Evolutionary conservation across 495 filamentous ascomycete species (phyloP).

Genomic region (Penicillium argentinense): DNA sequence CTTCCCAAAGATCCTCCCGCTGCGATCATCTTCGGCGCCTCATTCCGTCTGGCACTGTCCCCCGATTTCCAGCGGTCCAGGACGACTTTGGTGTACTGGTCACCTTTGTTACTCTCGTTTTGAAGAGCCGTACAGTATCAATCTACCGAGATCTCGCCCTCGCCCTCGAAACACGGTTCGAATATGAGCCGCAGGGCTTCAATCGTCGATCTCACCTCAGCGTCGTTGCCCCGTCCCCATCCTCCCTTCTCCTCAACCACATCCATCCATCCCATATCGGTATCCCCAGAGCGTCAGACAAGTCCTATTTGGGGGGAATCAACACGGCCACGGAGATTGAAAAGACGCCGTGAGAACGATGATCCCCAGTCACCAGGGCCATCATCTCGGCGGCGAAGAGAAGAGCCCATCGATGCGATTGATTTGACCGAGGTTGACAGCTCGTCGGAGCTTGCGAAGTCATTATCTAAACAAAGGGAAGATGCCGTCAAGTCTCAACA

Average conservation of each 20-base stretch:
- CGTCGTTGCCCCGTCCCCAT: not conserved
- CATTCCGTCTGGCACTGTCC: too few species aligned
- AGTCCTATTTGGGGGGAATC: not conserved
- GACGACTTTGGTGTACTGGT: too few species aligned
- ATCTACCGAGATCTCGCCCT: too few species aligned
- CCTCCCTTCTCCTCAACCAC: not conserved
- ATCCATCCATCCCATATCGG: not conserved
- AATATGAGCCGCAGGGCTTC: slow-evolving; percentile 19
- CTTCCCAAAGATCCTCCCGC: too few species aligned
- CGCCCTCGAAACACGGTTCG: too few species aligned
- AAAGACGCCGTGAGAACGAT: slow-evolving; percentile 9
- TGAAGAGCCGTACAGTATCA: not conserved
- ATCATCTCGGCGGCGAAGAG: not conserved
- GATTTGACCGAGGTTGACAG: slow-evolving; percentile 40
- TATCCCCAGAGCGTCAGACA: not conserved
- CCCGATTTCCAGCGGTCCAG: too few species aligned
- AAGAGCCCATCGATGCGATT: slow-evolving; percentile 12
- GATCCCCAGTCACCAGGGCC: not conserved
- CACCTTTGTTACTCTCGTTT: not conserved
- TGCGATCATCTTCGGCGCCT: too few species aligned
- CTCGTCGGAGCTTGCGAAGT: slow-evolving; percentile 41
- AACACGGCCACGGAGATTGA: slow-evolving; percentile 14
- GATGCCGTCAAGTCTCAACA: slow-evolving; percentile 45
- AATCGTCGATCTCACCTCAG: slow-evolving; percentile 17
- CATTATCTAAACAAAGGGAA: slow-evolving; percentile 46